Evolutionary conservation across 2,329 filamentous ascomycete genomes (phyloP).

Genomic region (Penicillium sp.): DNA sequence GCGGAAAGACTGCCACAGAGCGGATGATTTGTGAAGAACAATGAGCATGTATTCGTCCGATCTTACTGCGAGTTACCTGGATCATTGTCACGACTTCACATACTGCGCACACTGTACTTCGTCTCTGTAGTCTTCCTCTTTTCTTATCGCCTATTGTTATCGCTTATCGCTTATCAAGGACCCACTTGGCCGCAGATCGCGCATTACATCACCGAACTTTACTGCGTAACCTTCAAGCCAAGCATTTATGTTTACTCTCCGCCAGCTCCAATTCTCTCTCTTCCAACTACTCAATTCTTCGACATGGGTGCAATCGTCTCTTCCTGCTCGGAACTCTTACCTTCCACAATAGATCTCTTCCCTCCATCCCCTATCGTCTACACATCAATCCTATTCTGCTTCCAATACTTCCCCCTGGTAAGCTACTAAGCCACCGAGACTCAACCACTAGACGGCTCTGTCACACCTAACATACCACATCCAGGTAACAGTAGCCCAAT

Average conservation of each 20-base stretch:
- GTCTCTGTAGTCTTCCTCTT: too few relatives aligned
- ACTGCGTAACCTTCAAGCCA: conserved; percentile 1
- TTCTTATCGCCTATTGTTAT: too few relatives aligned
- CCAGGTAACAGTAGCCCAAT: conserved; percentile 71
- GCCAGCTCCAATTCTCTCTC: background rate
- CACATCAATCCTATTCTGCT: conserved; percentile 33
- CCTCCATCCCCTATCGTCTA: conserved; percentile 42
- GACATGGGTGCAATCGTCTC: conserved; percentile 27
- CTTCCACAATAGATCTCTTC: conserved; percentile 33
- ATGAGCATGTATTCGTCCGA: too few relatives aligned
- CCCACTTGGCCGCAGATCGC: conserved; percentile 4
- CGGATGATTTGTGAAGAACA: too few relatives aligned
- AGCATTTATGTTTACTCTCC: background rate
- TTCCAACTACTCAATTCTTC: background rate
- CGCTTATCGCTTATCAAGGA: background rate
- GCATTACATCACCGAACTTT: conserved; percentile 5
- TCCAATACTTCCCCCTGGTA: conserved; percentile 46
- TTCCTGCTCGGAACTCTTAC: conserved; percentile 22
- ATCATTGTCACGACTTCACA: too few relatives aligned
- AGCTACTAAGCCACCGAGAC: too few relatives aligned
- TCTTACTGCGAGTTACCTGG: too few relatives aligned
- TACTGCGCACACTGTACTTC: too few relatives aligned
- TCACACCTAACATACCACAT: conserved; percentile 15
- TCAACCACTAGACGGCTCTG: background rate
- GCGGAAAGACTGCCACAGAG: too few relatives aligned